phyloP scores from a whole-genome alignment of 768 basidiomycete genomes.

The Floccularia luteovirens region DNA sequence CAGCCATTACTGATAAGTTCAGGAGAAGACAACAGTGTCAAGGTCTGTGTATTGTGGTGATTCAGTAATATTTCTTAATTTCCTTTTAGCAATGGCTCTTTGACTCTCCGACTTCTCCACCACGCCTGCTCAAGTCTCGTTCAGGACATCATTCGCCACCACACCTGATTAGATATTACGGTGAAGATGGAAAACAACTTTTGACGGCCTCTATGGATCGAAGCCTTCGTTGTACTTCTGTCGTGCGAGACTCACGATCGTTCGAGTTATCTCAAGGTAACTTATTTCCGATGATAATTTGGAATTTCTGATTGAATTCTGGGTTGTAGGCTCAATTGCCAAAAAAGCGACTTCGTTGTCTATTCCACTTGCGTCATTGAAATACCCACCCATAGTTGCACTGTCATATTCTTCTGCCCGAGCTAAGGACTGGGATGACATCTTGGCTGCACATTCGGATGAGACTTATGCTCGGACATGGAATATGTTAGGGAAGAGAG shows the following conservation, averaged over 20 bases:
- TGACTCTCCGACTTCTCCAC: slow-evolving; percentile 82
- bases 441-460: slow-evolving; percentile 83
- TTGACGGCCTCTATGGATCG: slow-evolving; percentile 87
- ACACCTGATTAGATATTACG: slow-evolving; percentile 89
- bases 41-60: slow-evolving; percentile 39
- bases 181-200: slow-evolving; percentile 93
- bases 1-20: slow-evolving; percentile 88
- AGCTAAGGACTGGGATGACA: slow-evolving; percentile 96
- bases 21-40: slow-evolving; percentile 92
- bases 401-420: slow-evolving; percentile 75
- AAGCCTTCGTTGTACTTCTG: slow-evolving; percentile 81
- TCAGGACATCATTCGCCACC: slow-evolving; percentile 91
- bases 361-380: slow-evolving; percentile 74
- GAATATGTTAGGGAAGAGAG: slow-evolving; percentile 74
- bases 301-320: neutral
- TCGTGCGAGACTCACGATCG: slow-evolving; percentile 91
- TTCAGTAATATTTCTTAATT: neutral
- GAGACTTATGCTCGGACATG: slow-evolving; percentile 83
- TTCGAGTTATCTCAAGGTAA: slow-evolving; percentile 92
- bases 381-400: slow-evolving; percentile 74
- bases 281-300: neutral
- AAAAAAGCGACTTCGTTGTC: slow-evolving; percentile 77
- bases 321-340: slow-evolving; percentile 58
- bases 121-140: slow-evolving; percentile 84
- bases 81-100: slow-evolving; percentile 89